These are phyloP conservation scores for Annulohypoxylon maeteangense DNA, from an alignment of 495 filamentous ascomycete genomes.

Conservation along the genomic window DNA sequence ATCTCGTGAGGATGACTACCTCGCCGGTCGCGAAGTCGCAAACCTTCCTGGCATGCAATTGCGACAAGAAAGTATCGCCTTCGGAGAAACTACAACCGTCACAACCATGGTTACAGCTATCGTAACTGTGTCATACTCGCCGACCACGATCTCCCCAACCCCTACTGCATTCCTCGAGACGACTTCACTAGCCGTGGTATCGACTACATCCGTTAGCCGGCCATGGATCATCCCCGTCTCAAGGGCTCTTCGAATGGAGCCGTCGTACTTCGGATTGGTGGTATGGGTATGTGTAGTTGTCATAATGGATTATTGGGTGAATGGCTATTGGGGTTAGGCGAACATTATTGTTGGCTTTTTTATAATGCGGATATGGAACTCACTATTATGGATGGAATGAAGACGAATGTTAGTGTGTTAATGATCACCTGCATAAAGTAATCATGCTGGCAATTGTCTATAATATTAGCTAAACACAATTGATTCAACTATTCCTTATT, in stretches of 20 bases:
- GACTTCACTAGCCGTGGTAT: constrained; percentile 26
- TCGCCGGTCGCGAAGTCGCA: constrained; percentile 46
- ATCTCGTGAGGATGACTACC: constrained; percentile 50
- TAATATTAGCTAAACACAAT: constrained; percentile 20
- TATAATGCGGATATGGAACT: constrained; percentile 8
- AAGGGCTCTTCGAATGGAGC: constrained; percentile 6
- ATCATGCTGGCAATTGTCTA: constrained; percentile 18
- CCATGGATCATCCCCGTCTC: constrained; percentile 45
- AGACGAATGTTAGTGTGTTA: constrained; percentile 21
- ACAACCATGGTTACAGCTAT: constrained; percentile 40
- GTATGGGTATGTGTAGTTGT: constrained; percentile 44
- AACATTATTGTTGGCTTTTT: constrained; percentile 22
- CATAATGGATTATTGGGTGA: constrained; percentile 42
- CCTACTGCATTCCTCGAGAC: constrained; percentile 26
- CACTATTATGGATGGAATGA: constrained; percentile 1
- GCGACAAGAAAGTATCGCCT: constrained; percentile 39
- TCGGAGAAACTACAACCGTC: constrained; percentile 26
- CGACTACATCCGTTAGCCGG: constrained; percentile 33
- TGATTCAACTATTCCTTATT: background rate
- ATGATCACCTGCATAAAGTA: constrained; percentile 14
- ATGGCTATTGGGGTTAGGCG: constrained; percentile 36
- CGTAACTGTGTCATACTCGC: constrained; percentile 35
- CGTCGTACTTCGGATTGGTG: constrained; percentile 44
- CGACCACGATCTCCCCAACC: constrained; percentile 23
- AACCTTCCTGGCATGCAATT: constrained; percentile 42